phyloP scores from a whole-genome alignment of 306 rosid genomes.

The Herpetospermum pedunculosum region DNA sequence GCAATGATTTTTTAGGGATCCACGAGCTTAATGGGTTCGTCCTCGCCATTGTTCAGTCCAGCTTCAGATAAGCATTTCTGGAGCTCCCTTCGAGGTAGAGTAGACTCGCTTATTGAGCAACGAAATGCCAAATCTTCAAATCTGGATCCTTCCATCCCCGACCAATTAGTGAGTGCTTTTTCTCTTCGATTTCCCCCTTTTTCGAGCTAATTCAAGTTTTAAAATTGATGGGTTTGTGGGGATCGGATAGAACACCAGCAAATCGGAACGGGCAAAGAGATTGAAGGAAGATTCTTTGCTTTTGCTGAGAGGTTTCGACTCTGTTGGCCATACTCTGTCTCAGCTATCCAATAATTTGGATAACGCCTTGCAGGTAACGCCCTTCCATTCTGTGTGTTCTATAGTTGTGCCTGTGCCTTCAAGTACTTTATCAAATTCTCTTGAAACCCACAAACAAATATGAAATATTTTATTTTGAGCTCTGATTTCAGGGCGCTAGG shows the following conservation, averaged over 20 bases:
- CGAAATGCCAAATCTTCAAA: constrained; percentile 10
- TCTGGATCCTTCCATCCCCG: constrained; percentile 9
- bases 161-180: constrained; percentile 17
- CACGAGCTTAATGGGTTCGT: constrained; percentile 19
- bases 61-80: constrained; percentile 73
- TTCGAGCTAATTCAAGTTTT: background rate
- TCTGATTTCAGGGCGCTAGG: constrained; percentile 49
- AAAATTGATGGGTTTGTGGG: constrained; percentile 1
- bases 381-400: background rate
- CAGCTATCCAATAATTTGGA: constrained; percentile 67
- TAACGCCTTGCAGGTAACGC: constrained; percentile 61
- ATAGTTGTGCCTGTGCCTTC: too few relatives aligned
- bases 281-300: constrained; percentile 65
- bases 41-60: constrained; percentile 51
- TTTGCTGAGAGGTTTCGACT: constrained; percentile 79
- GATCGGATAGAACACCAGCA: constrained; percentile 33
- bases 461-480: background rate
- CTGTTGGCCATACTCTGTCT: constrained; percentile 60
- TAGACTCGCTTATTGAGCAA: constrained; percentile 36
- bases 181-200: background rate
- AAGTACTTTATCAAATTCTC: too few relatives aligned
- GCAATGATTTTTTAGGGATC: constrained; percentile 16
- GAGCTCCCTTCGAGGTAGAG: constrained; percentile 46
- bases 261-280: constrained; percentile 17
- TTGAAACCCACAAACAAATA: background rate